These are phyloP conservation scores for Umbelopsis isabellina DNA, from an alignment of 192 early-diverging fungal species.

Conservation along the genomic window DNA sequence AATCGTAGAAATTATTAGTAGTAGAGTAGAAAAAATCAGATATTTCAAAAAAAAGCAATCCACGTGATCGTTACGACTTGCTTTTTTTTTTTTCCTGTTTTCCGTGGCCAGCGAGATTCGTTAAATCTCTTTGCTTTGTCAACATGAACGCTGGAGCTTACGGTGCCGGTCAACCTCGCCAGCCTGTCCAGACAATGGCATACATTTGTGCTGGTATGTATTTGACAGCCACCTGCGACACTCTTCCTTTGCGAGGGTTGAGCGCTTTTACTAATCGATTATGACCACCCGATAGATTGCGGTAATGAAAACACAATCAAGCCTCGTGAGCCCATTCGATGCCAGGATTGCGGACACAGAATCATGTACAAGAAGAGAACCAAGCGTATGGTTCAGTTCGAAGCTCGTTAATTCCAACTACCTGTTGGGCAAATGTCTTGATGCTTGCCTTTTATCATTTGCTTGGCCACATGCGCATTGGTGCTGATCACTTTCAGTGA, in stretches of 20 bases:
- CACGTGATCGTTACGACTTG: not conserved
- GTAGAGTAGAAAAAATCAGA: not conserved
- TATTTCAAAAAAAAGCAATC: not conserved
- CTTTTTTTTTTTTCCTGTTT: conserved; percentile 2
- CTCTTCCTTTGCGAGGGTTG: not conserved
- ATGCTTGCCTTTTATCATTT: no score
- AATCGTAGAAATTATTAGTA: not conserved
- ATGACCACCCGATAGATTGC: conserved; percentile 59
- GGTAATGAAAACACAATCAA: conserved; percentile 90
- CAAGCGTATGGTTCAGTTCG: conserved; percentile 96
- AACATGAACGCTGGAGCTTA: conserved; percentile 22
- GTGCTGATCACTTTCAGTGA: no score
- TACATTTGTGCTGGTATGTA: conserved; percentile 46
- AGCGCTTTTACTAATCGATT: not conserved
- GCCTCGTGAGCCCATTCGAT: conserved; percentile 94
- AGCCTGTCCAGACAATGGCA: conserved; percentile 38
- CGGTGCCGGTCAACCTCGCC: conserved; percentile 32
- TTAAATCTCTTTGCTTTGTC: not conserved
- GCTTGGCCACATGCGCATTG: no score
- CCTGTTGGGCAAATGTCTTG: no score
- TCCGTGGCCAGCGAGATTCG: not conserved
- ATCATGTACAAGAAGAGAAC: conserved; percentile 99
- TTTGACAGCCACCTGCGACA: no score
- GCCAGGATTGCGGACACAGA: conserved; percentile 93
- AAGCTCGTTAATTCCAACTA: conserved; percentile 77